Evolutionary conservation across 1,139 yeast genomes (phyloP).

Genomic region (Candida buenavistaensis): DNA sequence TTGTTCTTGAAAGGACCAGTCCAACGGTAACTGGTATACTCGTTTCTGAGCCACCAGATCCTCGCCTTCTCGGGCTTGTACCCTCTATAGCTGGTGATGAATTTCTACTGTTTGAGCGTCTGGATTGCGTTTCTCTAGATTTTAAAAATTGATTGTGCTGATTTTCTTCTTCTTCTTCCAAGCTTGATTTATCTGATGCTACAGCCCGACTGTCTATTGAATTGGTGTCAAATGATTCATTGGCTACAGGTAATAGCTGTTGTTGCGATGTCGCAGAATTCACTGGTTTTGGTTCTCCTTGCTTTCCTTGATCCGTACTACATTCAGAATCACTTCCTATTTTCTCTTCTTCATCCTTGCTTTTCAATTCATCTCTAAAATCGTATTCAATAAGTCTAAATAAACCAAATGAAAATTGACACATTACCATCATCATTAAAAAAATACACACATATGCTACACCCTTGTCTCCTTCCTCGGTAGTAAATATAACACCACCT

Average conservation of each 20-base stretch:
- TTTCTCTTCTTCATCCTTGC: constrained; percentile 7
- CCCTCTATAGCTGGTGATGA: constrained; percentile 6
- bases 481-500: constrained; percentile 57
- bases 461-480: constrained; percentile 68
- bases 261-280: constrained; percentile 1
- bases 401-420: constrained; percentile 77
- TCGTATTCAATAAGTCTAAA: constrained; percentile 72
- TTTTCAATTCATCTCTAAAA: constrained; percentile 39
- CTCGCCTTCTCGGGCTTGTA: constrained; percentile 12
- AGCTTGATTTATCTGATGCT: constrained; percentile 6
- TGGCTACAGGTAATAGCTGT: no score
- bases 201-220: constrained; percentile 6
- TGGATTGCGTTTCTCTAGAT: constrained; percentile 7
- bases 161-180: constrained; percentile 14
- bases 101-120: not conserved
- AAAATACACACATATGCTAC: constrained; percentile 85
- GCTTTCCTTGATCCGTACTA: constrained; percentile 1
- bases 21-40: constrained; percentile 15
- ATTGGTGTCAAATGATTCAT: constrained; percentile 5
- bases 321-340: not conserved
- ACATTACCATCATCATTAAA: constrained; percentile 66
- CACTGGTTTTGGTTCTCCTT: no score
- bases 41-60: constrained; percentile 12
- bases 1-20: constrained; percentile 26
- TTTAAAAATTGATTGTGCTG: constrained; percentile 24